These are phyloP conservation scores for Chamaecrista fasciculata DNA, from an alignment of 306 rosid species.

Conservation along the genomic window DNA sequence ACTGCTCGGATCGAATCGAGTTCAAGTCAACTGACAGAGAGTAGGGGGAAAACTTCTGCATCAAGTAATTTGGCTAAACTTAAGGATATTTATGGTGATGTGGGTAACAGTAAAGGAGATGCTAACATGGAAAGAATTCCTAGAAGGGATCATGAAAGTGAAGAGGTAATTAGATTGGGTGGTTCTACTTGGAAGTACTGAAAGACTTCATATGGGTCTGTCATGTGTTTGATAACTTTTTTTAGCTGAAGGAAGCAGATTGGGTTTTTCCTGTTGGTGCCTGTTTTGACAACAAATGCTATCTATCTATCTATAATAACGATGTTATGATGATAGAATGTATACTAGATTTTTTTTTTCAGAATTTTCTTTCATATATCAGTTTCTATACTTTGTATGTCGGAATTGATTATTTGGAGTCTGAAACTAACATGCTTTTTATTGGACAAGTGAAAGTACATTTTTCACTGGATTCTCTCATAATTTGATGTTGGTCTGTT, in stretches of 20 bases:
- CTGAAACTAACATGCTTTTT: slow-evolving; percentile 5
- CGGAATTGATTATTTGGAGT: slow-evolving; percentile 20
- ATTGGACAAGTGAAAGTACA: slow-evolving; percentile 12
- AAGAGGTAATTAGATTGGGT: slow-evolving; percentile 92
- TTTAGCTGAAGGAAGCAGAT: neutral
- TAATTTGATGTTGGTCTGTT: no score
- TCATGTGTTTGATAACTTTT: neutral
- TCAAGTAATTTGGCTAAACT: slow-evolving; percentile 92
- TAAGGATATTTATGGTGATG: slow-evolving; percentile 85
- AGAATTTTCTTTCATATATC: slow-evolving; percentile 3
- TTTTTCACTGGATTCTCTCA: neutral
- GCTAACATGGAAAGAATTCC: slow-evolving; percentile 49
- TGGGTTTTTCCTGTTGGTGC: slow-evolving; percentile 22
- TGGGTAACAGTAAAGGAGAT: slow-evolving; percentile 59
- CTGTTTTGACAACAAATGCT: slow-evolving; percentile 13
- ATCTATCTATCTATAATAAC: slow-evolving; percentile 30
- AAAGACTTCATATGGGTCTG: slow-evolving; percentile 23
- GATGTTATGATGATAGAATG: slow-evolving; percentile 28
- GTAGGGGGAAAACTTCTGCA: slow-evolving; percentile 49
- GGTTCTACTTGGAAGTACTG: slow-evolving; percentile 48
- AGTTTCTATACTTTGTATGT: slow-evolving; percentile 38
- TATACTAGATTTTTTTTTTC: slow-evolving; percentile 36
- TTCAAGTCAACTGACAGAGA: slow-evolving; percentile 58
- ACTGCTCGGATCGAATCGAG: slow-evolving; percentile 34
- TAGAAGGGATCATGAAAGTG: slow-evolving; percentile 59